phyloP scores from a whole-genome alignment of 2,329 filamentous ascomycete genomes.

The Colletotrichum sp. region DNA sequence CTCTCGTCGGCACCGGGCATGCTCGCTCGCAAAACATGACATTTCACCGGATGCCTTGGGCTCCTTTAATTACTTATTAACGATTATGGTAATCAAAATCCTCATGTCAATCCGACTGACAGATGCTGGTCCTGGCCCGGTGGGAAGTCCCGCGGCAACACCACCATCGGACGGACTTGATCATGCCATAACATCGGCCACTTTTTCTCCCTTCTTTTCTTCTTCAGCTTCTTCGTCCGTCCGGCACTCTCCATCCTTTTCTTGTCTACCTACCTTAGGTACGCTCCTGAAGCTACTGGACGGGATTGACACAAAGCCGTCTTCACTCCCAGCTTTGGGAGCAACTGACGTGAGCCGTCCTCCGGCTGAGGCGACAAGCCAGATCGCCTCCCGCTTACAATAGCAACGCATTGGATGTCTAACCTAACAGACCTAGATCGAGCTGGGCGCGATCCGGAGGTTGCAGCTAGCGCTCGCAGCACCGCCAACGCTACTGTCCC shows the following conservation, averaged over 20 bases:
- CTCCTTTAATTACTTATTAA: not conserved
- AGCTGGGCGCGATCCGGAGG: not conserved
- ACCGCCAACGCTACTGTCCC: not conserved
- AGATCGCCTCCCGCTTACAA: not conserved
- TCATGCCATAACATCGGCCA: not conserved
- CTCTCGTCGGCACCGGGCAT: not conserved
- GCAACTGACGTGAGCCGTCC: not conserved
- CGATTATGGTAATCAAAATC: not conserved
- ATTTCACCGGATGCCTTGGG: not conserved
- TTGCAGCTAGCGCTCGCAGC: not conserved
- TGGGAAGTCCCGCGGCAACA: conserved; percentile 3
- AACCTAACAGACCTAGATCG: not conserved
- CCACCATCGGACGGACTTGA: conserved; percentile 10
- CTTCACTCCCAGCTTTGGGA: not conserved
- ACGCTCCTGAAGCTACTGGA: not conserved
- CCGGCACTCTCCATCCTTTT: not conserved
- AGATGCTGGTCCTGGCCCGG: not conserved
- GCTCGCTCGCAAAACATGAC: not conserved
- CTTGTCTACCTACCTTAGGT: not conserved
- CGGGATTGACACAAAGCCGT: not conserved
- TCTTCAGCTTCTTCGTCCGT: not conserved
- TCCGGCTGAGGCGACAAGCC: not conserved
- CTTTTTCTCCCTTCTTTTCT: not conserved
- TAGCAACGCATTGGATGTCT: not conserved
- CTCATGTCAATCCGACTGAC: not conserved